Percentiles rank a stretch among this genome's conserved stretches.
Conservation (phyloP, 225 moss, liverwort and hornwort genomes). For the Physcomitrium patens region DNA sequence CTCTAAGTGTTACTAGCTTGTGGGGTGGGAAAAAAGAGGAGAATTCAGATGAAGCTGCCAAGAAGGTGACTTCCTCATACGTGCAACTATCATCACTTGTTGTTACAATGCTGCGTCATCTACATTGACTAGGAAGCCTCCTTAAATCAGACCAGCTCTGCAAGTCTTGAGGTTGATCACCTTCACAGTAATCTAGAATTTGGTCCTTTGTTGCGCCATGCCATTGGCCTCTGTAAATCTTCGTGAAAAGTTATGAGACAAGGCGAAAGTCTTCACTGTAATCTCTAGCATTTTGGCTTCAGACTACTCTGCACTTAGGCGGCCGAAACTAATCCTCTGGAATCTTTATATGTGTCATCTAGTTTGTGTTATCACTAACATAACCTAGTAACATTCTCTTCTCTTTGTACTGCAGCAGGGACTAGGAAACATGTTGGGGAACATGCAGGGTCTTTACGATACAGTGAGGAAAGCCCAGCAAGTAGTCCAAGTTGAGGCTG, state of each 20-base stretch:
- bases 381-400: constrained; percentile 13
- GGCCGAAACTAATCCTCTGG: not conserved
- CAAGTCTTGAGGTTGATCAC: not conserved
- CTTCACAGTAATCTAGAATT: not conserved
- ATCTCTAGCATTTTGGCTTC: not conserved
- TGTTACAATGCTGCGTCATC: not conserved
- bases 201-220: not conserved
- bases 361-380: not conserved
- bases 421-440: constrained; percentile 78
- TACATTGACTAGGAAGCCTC: not conserved
- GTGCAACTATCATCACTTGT: not conserved
- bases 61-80: constrained; percentile 41
- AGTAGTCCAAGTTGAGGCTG: constrained; percentile 99
- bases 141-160: not conserved
- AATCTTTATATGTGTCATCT: constrained; percentile 4
- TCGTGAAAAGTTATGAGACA: constrained; percentile 5
- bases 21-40: constrained; percentile 74
- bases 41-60: constrained; percentile 51
- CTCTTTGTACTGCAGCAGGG: constrained; percentile 45
- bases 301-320: constrained; percentile 7
- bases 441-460: constrained; percentile 91
- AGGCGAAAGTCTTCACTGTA: not conserved
- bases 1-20: constrained; percentile 59
- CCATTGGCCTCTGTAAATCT: not conserved
- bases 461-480: constrained; percentile 98